Base-by-base conservation (phyloP, 2,329 filamentous ascomycete genomes). In the Geosmithia putterillii region DNA sequence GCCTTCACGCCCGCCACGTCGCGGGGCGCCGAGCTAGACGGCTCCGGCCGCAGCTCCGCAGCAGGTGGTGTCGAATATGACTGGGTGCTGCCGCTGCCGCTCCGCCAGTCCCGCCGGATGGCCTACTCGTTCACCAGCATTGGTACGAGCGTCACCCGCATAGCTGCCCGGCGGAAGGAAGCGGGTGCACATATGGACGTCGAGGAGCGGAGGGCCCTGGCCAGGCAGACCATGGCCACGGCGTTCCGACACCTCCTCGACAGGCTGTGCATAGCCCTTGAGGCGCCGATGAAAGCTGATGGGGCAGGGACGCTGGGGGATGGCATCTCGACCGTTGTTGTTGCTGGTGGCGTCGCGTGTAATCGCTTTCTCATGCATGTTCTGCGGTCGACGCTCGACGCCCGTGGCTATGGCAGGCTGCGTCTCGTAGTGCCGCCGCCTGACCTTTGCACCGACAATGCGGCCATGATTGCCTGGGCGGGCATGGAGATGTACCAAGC, bases 391-490 rank as follows among this genome's bases (percentile, higher is more conserved):
- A 66, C 69, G 38, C 58, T 95, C 37, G 73, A 81, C 49, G 73
- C 69, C n/a, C 74, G 83, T 38, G 85, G 85, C 0, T 81, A 78
- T 54, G 55, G 57, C 0, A 52, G 76, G 49, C 59, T 38, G 20
- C 37, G 34, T 15, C 60, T 95, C 7, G 63, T 81, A 23, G 84
- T 83, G 44, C 90, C 92, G n/a, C 88, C 88, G 3, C 62, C 76
- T 9, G 68, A 71, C 37, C 70, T 90, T 43, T 96, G 92, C 57
- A 95, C 87, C 0, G 92, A 98, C 56, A 96, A 98, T 61, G 92
- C 92, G 12, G 86, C 88, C 40, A 98, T 98, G 92, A 89, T 96
- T 57, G 90, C 83, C 2, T 96, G 92, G 90, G 72, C 89, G 1
- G 92, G 83, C 0, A 73, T 89, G 50, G 89, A 96, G 63, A 95